Evolutionary conservation across 208 protist genomes (phyloP).

Genomic region (Acanthamoeba polyphaga): DNA sequence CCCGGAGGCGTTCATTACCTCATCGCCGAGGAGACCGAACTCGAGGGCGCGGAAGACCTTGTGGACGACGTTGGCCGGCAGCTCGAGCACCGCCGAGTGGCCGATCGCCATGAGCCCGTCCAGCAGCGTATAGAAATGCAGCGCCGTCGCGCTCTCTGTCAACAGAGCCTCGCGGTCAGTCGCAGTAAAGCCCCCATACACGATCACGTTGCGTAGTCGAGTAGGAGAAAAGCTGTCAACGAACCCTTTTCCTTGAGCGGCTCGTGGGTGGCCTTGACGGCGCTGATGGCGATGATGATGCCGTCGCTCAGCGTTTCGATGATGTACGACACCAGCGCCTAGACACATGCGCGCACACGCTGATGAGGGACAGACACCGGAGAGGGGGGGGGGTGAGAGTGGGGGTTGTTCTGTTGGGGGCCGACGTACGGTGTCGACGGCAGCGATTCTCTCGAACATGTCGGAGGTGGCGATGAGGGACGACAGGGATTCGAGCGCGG

Average conservation of each 20-base stretch:
- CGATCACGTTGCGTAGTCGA: too few relatives aligned
- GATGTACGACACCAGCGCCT: conserved; percentile 46
- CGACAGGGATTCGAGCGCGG: conserved; percentile 57
- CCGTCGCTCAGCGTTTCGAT: conserved; percentile 54
- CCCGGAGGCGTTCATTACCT: background rate
- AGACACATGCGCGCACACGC: background rate
- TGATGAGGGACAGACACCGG: background rate
- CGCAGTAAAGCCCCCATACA: background rate
- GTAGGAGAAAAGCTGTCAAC: too few relatives aligned
- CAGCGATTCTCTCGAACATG: conserved; percentile 55
- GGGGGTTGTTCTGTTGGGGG: background rate
- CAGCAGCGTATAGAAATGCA: conserved; percentile 68
- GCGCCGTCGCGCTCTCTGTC: conserved; percentile 35
- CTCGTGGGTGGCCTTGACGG: conserved; percentile 44
- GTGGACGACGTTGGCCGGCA: conserved; percentile 3
- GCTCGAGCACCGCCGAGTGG: conserved; percentile 32
- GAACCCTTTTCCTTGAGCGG: conserved; percentile 53
- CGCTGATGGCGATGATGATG: conserved; percentile 65
- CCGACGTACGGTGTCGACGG: conserved; percentile 16
- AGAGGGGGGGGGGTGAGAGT: background rate
- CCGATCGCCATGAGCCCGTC: conserved; percentile 67
- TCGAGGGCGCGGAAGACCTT: conserved; percentile 72
- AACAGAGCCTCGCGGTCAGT: too few relatives aligned
- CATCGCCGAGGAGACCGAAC: conserved; percentile 65
- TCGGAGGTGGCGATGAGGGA: conserved; percentile 44